Conservation (phyloP, 163 green algal species). For the Chlorella variabilis region DNA sequence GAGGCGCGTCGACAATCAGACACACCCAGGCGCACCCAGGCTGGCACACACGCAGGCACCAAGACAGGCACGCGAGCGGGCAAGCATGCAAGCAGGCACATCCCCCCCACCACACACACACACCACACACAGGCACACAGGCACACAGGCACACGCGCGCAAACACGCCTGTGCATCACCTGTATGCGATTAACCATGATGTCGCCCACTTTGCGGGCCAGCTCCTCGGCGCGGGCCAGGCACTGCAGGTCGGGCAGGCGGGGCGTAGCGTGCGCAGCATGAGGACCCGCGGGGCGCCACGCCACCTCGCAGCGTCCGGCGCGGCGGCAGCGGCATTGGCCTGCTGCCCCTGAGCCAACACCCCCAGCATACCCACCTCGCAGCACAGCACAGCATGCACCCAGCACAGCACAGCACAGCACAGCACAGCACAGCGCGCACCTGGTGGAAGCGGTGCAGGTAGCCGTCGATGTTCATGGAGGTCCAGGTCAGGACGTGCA, state of each 20-base stretch:
- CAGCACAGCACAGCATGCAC: not conserved
- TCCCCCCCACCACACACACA: too few species aligned
- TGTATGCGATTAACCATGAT: constrained; percentile 76
- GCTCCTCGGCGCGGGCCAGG: constrained; percentile 77
- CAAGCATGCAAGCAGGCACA: too few species aligned
- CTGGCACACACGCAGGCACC: too few species aligned
- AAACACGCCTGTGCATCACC: too few species aligned
- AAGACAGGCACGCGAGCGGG: too few species aligned
- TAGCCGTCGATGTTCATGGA: constrained; percentile 95
- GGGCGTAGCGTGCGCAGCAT: not conserved
- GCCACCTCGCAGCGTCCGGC: too few species aligned
- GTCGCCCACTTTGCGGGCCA: constrained; percentile 89
- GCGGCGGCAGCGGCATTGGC: too few species aligned
- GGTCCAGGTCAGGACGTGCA: constrained; percentile 84
- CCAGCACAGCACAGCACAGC: not conserved
- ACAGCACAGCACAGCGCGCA: not conserved
- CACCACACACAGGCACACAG: too few species aligned
- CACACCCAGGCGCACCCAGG: too few species aligned
- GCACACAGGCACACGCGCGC: too few species aligned
- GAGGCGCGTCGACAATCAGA: too few species aligned
- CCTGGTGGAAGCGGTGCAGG: constrained; percentile 83
- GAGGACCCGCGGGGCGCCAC: too few species aligned
- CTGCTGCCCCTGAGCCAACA: not conserved
- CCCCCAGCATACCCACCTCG: not conserved
- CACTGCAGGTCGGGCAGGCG: not conserved